Evolutionary conservation across 352 stramenopile species (phyloP).

Genomic region (Elongisporangium senticosum): DNA sequence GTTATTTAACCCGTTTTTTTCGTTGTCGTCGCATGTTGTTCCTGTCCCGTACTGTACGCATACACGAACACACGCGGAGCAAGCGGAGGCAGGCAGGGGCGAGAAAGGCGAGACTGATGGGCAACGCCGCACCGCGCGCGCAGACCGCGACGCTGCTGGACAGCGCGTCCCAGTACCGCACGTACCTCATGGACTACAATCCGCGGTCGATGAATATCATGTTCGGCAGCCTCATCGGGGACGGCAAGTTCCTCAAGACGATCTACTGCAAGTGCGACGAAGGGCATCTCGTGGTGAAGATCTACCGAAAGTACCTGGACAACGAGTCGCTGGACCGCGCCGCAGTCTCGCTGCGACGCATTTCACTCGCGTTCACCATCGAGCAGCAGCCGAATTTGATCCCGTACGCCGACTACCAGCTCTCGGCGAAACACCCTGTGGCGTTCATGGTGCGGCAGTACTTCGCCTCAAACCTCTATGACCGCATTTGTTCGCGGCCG

Average conservation of each 20-base stretch:
- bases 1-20: background rate
- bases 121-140: constrained; percentile 76
- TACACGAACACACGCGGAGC: background rate
- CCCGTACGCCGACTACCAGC: constrained; percentile 73
- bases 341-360: constrained; percentile 40
- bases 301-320: constrained; percentile 85
- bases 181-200: constrained; percentile 85
- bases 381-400: constrained; percentile 80
- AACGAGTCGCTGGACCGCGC: constrained; percentile 57
- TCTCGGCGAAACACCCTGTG: constrained; percentile 77
- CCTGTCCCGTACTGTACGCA: background rate
- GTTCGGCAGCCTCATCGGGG: constrained; percentile 78
- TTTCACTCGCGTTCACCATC: constrained; percentile 53
- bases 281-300: constrained; percentile 80
- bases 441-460: constrained; percentile 95
- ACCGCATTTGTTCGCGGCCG: constrained; percentile 94
- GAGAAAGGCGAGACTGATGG: constrained; percentile 30
- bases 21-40: background rate
- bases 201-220: constrained; percentile 82
- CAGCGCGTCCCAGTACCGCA: constrained; percentile 82
- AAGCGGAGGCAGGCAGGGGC: background rate
- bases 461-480: constrained; percentile 94
- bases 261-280: constrained; percentile 86
- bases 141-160: constrained; percentile 73
- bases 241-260: constrained; percentile 89